Evolutionary conservation across 805 yeast species (phyloP).

Genomic region (Candida odintsovae): DNA sequence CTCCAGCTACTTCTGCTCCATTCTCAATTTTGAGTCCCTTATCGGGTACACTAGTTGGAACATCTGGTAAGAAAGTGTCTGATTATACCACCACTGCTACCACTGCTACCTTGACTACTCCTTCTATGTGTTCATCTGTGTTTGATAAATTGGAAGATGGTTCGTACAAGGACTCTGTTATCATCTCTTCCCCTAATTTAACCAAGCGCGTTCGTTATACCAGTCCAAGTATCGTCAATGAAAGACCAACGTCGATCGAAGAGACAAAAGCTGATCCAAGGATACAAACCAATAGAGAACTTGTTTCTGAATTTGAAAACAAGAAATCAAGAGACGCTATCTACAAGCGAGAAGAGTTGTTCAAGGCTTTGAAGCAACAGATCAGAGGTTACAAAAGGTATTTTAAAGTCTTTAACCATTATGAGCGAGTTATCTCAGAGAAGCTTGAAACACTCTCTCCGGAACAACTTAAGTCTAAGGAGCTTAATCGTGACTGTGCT

Average conservation of each 20-base stretch:
- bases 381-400: slow-evolving; percentile 3
- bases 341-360: background rate
- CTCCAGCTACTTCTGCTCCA: background rate
- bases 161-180: background rate
- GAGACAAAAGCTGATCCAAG: background rate
- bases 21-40: background rate
- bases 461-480: background rate
- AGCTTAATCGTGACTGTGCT: slow-evolving; percentile 13
- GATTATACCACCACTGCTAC: background rate
- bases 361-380: background rate
- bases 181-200: background rate
- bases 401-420: background rate
- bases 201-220: background rate
- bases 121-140: background rate
- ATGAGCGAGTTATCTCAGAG: background rate
- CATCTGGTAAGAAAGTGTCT: background rate
- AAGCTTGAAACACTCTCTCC: background rate
- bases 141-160: slow-evolving; percentile 7
- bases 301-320: slow-evolving; percentile 8
- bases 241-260: background rate
- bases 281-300: background rate
- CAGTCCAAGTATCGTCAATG: background rate
- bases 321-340: background rate
- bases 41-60: background rate
- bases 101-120: background rate